phyloP scores from a whole-genome alignment of 2,329 filamentous ascomycete genomes.

The Cryoendolithus antarcticus region DNA sequence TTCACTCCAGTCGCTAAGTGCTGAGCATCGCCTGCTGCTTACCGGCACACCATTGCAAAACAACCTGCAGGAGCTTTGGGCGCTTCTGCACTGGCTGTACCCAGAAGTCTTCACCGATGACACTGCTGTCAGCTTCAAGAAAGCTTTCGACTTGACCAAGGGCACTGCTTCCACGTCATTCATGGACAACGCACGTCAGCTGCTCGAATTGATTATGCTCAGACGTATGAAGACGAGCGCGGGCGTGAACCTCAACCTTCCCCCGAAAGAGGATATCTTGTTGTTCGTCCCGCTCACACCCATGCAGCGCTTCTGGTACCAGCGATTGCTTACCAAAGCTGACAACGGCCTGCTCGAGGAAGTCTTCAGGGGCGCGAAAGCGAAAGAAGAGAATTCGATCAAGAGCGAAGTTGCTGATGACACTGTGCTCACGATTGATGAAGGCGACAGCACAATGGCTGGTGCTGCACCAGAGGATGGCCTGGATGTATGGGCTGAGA shows the following conservation, averaged over 20 bases:
- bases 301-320: slow-evolving; percentile 48
- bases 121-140: slow-evolving; percentile 39
- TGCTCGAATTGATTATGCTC: slow-evolving; percentile 48
- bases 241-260: slow-evolving; percentile 42
- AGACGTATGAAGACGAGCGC: slow-evolving; percentile 45
- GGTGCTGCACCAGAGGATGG: neutral
- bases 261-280: slow-evolving; percentile 44
- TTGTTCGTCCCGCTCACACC: slow-evolving; percentile 47
- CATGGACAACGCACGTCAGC: slow-evolving; percentile 38
- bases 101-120: slow-evolving; percentile 44
- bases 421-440: slow-evolving; percentile 1
- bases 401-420: slow-evolving; percentile 26
- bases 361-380: slow-evolving; percentile 37
- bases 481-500: slow-evolving; percentile 34
- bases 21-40: slow-evolving; percentile 39
- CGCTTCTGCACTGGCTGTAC: slow-evolving; percentile 44
- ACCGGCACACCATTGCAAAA: slow-evolving; percentile 49
- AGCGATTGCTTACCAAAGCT: slow-evolving; percentile 42
- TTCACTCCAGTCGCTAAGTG: slow-evolving; percentile 30
- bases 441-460: neutral
- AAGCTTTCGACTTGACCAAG: slow-evolving; percentile 44
- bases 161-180: slow-evolving; percentile 42
- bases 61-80: slow-evolving; percentile 46
- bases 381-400: slow-evolving; percentile 30
- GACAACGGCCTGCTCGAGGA: slow-evolving; percentile 41